phyloP scores from a whole-genome alignment of 805 yeast genomes.

The Candida oleophila region DNA sequence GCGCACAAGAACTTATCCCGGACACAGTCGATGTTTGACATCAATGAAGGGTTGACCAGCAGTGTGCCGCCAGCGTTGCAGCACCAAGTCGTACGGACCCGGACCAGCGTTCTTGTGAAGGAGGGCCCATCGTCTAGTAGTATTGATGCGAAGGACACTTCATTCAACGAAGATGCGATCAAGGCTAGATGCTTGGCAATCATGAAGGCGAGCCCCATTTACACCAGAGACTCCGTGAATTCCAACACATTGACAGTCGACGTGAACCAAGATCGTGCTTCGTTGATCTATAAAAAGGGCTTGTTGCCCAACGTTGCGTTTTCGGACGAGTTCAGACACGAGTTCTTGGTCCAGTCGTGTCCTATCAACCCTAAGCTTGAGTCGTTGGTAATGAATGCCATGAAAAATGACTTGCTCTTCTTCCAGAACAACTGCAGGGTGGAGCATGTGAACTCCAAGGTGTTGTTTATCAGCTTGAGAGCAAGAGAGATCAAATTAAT shows the following conservation, averaged over 20 bases:
- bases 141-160: background rate
- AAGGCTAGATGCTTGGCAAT: background rate
- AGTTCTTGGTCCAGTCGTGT: slow-evolving; percentile 54
- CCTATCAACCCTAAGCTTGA: slow-evolving; percentile 52
- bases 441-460: slow-evolving; percentile 31
- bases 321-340: slow-evolving; percentile 51
- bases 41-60: slow-evolving; percentile 13
- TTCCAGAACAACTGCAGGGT: slow-evolving; percentile 36
- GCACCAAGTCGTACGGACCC: background rate
- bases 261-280: background rate
- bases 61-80: slow-evolving; percentile 8
- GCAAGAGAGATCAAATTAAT: slow-evolving; percentile 45
- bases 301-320: slow-evolving; percentile 40
- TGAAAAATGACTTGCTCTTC: slow-evolving; percentile 52
- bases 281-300: slow-evolving; percentile 10
- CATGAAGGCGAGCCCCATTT: slow-evolving; percentile 5
- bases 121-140: background rate
- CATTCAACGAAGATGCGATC: background rate
- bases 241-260: background rate
- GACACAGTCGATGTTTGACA: slow-evolving; percentile 36
- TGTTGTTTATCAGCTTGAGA: slow-evolving; percentile 42
- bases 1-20: slow-evolving; percentile 24
- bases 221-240: background rate
- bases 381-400: slow-evolving; percentile 44
- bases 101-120: background rate